Base-by-base conservation (phyloP, 2,329 filamentous ascomycete genomes). In the Fusarium mundagurra region DNA sequence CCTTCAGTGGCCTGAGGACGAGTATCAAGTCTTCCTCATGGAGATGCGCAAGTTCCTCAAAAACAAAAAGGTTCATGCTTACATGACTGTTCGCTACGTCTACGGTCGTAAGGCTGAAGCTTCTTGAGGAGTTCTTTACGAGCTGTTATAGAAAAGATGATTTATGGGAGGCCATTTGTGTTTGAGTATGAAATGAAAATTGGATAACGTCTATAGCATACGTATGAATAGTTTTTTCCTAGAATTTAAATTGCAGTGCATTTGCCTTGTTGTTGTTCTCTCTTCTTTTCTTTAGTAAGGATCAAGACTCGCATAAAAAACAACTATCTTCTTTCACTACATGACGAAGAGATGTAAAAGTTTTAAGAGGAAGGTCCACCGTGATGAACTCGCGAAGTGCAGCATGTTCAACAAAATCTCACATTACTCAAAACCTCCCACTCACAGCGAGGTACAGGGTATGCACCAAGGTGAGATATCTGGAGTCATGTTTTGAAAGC, bases 11-110 rank as follows among this genome's bases (percentile, higher is more conserved):
- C 67, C 75, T 3, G 64, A 66, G 8, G 75, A 77, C 6, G 75
- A 77, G 22, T 77, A 77, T 36, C 54, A 76, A 13, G 31, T 76
- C 1, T 77, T 77, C 36, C 65, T 77, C 5, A 67, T 64, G 62
- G 67, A 69, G 18, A 65, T 73, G 58, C 74, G 75, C 31, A 71
- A 71, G 16, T 67, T 67, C 13, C 50, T 76, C 7, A 45, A 31
- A 0, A 73, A 77, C 53, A 67, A 64, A 39, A 76, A 65, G 55
- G 22, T 73, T 3, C 74, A 76, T 8, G 16, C 64, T 5, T 76
- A 76, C 51, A 74, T 76, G 69, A 57, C 51, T 14, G 72, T 76
- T 10, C 74, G 75, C 34, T 71, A 71, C 11, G 74, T 76, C 6
- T 77, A 76, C 5, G 74, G 44, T 5, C 74, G 72, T 22, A 76